Base-by-base conservation (phyloP, 2,329 filamentous ascomycete genomes). In the Botrytis pseudocinerea region DNA sequence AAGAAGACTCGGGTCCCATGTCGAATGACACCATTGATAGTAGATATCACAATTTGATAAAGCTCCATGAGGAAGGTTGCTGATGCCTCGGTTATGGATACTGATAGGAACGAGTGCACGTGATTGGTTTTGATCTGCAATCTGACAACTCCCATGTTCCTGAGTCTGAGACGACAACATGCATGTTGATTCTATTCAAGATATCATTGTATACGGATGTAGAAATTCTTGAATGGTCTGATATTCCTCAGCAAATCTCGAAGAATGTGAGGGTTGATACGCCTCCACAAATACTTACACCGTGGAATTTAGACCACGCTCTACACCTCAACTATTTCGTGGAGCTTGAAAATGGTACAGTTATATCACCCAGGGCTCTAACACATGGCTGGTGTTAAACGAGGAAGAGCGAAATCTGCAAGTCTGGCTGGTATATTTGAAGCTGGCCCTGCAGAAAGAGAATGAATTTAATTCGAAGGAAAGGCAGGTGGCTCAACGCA, bases 61-160 rank as follows among this genome's bases (percentile, higher is more conserved):
- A 32, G n/a, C 40, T 64, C 35, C 9, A 62, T 62, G 60, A 42
- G 60, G 60, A 62, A 62, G 60, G 60, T 62, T 14, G 60, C 12
- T 42, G 14, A 62, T 40, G 10, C 60, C 38, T 62, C 62, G 42
- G 62, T 6, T 63, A 18, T 20, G 57, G 46, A 35, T 35, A 22
- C 38, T 38, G 57, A 38, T 40, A 61, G 22, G 59, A 38, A 61
- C 32, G 9, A n/a, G 22, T n/a, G 20, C 14, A 25, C 59, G 59
- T 35, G 0, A 22, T n/a, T 38, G 59, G 14, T 40, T 61, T 38
- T 25, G 59, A 16, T 61, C 7, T 61, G 8, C 22, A 54, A 16
- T n/a, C 48, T 51, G 12, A 16, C 48, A 54, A 2, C 25, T 54
- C 14, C 51, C 28, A 18, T 28, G n/a, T 57, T 28, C 28, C 18